Conservation (phyloP, 2,329 filamentous ascomycete species). For the Diaporthe eres region DNA sequence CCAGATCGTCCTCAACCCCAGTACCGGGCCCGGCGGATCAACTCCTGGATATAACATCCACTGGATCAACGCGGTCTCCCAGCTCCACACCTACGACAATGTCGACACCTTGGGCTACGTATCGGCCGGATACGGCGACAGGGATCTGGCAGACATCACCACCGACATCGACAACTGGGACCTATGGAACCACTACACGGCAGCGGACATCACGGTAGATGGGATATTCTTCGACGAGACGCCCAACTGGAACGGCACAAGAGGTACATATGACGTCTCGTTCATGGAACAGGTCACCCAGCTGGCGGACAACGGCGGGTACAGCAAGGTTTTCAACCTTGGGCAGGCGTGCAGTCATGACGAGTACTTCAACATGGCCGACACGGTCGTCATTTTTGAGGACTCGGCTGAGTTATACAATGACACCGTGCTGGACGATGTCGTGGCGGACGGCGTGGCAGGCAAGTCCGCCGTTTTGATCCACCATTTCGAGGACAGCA, state of each 20-base stretch:
- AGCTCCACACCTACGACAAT: slow-evolving; percentile 26
- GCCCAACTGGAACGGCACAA: slow-evolving; percentile 40
- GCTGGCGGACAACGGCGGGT: background rate
- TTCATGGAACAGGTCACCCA: slow-evolving; percentile 26
- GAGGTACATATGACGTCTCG: slow-evolving; percentile 6
- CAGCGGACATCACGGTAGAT: slow-evolving; percentile 30
- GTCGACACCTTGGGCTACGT: slow-evolving; percentile 39
- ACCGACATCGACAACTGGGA: slow-evolving; percentile 34
- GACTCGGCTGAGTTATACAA: slow-evolving; percentile 2
- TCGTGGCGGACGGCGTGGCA: background rate
- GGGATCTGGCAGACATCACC: background rate
- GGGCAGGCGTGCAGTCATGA: slow-evolving; percentile 27
- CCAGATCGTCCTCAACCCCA: slow-evolving; percentile 39
- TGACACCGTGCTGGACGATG: background rate
- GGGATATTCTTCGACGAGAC: slow-evolving; percentile 43
- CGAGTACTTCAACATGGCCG: slow-evolving; percentile 31
- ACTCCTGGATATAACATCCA: slow-evolving; percentile 34
- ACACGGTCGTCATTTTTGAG: slow-evolving; percentile 29
- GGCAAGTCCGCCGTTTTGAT: slow-evolving; percentile 17
- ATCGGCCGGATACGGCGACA: slow-evolving; percentile 9
- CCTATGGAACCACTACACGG: slow-evolving; percentile 30
- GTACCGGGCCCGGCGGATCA: slow-evolving; percentile 31
- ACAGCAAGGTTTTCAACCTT: slow-evolving; percentile 33
- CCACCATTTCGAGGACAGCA: slow-evolving; percentile 11
- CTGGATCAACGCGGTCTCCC: slow-evolving; percentile 14